Percentiles rank a stretch among this genome's conserved stretches.
Conservation (phyloP, 2,329 filamentous ascomycete genomes). For the Aureobasidium subglaciale region DNA sequence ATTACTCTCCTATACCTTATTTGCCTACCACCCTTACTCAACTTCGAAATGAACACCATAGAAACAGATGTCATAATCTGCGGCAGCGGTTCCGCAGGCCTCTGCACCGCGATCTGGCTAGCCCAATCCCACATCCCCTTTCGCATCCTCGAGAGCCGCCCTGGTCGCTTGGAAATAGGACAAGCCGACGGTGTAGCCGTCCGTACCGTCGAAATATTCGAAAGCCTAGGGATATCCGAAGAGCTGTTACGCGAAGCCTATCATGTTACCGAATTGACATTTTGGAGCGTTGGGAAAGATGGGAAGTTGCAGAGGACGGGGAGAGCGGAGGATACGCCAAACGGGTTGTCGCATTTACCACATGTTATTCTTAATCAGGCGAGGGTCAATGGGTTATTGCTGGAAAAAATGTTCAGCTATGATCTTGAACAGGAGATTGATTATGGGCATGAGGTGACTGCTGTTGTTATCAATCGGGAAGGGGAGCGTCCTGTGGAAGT, state of each 20-base stretch:
- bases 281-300: slow-evolving; percentile 32
- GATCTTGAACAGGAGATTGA: not conserved
- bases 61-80: slow-evolving; percentile 14
- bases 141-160: slow-evolving; percentile 7
- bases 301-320: slow-evolving; percentile 46
- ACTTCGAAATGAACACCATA: no score
- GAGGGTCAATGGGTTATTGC: slow-evolving; percentile 53
- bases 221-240: slow-evolving; percentile 61
- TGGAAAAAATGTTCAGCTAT: not conserved
- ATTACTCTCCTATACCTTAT: no score
- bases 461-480: no score
- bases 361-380: slow-evolving; percentile 61
- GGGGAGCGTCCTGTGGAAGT: slow-evolving; percentile 19
- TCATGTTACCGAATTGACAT: slow-evolving; percentile 57
- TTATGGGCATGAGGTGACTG: slow-evolving; percentile 17
- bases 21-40: no score
- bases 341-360: slow-evolving; percentile 53
- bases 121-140: slow-evolving; percentile 6
- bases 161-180: slow-evolving; percentile 17
- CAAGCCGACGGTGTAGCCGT: slow-evolving; percentile 53
- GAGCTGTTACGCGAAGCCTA: slow-evolving; percentile 59
- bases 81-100: slow-evolving; percentile 15
- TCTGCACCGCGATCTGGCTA: slow-evolving; percentile 14
- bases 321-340: slow-evolving; percentile 47
- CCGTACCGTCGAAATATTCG: slow-evolving; percentile 65